Evolutionary conservation across 371 early-diverging fungal species (phyloP).

Genomic region (Apophysomyces elegans): DNA sequence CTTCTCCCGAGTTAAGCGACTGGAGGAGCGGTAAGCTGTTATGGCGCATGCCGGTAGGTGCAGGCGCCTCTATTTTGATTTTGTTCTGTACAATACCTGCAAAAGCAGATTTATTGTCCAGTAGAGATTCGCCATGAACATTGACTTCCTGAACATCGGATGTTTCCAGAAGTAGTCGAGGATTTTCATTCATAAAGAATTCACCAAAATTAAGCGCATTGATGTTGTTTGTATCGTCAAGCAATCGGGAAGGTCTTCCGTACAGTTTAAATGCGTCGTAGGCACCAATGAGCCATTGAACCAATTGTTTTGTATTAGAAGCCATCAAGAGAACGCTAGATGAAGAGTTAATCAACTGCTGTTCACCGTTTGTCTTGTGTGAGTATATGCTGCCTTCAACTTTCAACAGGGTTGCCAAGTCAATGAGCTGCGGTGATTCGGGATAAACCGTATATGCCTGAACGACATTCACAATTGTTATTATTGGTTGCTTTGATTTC

Average conservation of each 20-base stretch:
- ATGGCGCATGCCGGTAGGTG: background rate
- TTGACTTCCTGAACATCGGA: slow-evolving; percentile 31
- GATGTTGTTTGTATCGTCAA: slow-evolving; percentile 33
- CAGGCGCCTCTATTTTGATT: background rate
- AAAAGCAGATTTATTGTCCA: slow-evolving; percentile 36
- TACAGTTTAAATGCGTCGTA: slow-evolving; percentile 58
- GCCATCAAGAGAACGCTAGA: slow-evolving; percentile 50
- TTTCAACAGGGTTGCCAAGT: slow-evolving; percentile 47
- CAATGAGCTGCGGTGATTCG: slow-evolving; percentile 48
- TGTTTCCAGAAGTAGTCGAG: slow-evolving; percentile 40
- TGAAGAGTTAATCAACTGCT: slow-evolving; percentile 19
- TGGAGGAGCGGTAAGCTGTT: background rate
- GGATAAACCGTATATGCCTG: slow-evolving; percentile 81
- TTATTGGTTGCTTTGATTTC: slow-evolving; percentile 60
- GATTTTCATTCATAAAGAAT: slow-evolving; percentile 5
- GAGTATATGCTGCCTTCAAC: slow-evolving; percentile 40
- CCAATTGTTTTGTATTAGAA: slow-evolving; percentile 42
- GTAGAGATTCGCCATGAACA: slow-evolving; percentile 23
- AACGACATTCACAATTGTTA: slow-evolving; percentile 60
- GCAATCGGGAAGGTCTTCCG: slow-evolving; percentile 45
- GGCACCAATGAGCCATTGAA: slow-evolving; percentile 47
- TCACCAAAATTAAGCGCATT: slow-evolving; percentile 46
- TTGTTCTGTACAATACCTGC: slow-evolving; percentile 29
- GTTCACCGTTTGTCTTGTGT: slow-evolving; percentile 19
- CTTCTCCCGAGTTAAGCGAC: background rate